A percentile compares a stretch with the other conserved stretches of the same genome.
Evolutionary conservation across 176 grass and related monocot genomes (phyloP).

Genomic region (Hsuehochloa calcarea): DNA sequence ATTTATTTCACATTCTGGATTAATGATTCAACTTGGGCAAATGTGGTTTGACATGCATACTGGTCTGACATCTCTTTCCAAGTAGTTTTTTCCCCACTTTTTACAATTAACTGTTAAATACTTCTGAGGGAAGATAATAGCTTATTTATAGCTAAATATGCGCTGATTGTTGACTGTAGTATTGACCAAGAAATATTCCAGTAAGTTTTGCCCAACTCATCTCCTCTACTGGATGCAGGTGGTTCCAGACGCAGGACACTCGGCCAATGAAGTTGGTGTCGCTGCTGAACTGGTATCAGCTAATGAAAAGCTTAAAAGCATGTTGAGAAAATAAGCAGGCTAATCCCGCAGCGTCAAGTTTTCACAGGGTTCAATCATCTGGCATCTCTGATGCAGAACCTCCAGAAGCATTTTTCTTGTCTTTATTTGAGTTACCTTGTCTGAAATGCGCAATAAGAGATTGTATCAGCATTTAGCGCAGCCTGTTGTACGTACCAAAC

Average conservation of each 20-base stretch:
- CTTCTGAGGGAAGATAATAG: neutral
- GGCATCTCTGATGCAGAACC: neutral
- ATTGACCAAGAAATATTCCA: neutral
- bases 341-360: neutral
- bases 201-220: neutral
- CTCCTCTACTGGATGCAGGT: slow-evolving; percentile 45
- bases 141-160: no score
- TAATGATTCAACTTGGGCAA: neutral
- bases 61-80: neutral
- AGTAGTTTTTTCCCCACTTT: no score
- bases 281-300: slow-evolving; percentile 69
- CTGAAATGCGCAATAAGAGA: neutral
- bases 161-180: neutral
- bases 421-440: neutral
- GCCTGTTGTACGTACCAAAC: neutral
- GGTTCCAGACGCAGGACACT: slow-evolving; percentile 85
- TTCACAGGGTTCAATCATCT: neutral
- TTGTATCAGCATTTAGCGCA: neutral
- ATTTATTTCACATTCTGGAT: neutral
- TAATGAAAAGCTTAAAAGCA: slow-evolving; percentile 70
- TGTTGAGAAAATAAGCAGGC: slow-evolving; percentile 43
- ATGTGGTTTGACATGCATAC: neutral
- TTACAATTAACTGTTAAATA: neutral
- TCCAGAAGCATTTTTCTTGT: neutral
- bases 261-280: slow-evolving; percentile 73